Conservation (phyloP, 257 asterid species). For the Fraxinus quadrangulata region DNA sequence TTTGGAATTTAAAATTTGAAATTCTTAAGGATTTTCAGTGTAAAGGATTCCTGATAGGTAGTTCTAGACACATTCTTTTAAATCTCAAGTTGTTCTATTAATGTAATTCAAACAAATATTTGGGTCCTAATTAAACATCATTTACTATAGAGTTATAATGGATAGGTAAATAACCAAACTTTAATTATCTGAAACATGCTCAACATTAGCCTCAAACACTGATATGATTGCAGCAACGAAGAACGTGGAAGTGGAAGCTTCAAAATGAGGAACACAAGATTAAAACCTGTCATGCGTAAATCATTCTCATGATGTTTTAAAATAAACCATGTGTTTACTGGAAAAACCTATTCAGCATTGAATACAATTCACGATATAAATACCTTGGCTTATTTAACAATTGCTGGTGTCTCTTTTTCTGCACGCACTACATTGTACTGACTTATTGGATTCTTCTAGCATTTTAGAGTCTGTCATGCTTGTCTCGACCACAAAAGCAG, state of each 20-base stretch:
- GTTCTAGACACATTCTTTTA: neutral
- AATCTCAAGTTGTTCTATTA: neutral
- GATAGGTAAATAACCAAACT: slow-evolving; percentile 1
- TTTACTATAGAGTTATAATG: neutral
- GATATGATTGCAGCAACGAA: neutral
- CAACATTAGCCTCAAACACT: neutral
- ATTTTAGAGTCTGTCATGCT: neutral
- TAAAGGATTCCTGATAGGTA: neutral
- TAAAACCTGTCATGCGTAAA: neutral
- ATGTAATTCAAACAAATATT: neutral
- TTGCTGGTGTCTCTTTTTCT: too few relatives aligned
- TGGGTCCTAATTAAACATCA: neutral
- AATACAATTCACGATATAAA: neutral
- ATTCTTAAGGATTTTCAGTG: neutral
- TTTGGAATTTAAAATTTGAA: neutral
- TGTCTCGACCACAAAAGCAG: neutral
- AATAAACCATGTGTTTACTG: neutral
- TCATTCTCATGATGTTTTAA: neutral
- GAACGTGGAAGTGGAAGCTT: neutral
- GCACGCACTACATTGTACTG: neutral
- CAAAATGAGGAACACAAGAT: neutral
- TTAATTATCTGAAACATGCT: too few relatives aligned
- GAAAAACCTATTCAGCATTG: too few relatives aligned
- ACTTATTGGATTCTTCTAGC: neutral
- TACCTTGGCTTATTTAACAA: neutral